A percentile compares a stretch with the other conserved stretches of the same genome.
These are phyloP conservation scores for Cinchona pubescens DNA, from an alignment of 257 asterid genomes.

Conservation along the genomic window DNA sequence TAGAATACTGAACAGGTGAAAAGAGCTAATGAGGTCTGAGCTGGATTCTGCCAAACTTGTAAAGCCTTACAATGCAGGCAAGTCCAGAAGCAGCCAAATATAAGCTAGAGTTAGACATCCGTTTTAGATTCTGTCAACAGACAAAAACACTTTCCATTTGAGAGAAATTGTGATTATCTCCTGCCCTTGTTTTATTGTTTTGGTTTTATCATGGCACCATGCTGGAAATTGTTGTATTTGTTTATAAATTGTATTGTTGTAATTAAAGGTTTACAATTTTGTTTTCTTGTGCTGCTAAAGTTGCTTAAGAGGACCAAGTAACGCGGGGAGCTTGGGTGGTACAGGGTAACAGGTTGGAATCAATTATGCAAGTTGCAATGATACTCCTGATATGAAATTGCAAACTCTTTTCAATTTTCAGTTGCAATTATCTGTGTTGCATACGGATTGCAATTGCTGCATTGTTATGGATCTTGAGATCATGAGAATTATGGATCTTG, in stretches of 20 bases:
- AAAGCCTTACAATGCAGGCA: slow-evolving; percentile 8
- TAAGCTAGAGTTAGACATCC: slow-evolving; percentile 15
- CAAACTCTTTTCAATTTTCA: neutral
- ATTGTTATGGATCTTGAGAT: neutral
- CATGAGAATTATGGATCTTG: no score
- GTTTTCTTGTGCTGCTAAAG: slow-evolving; percentile 1
- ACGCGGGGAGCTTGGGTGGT: neutral
- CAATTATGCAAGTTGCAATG: neutral
- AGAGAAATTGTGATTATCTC: slow-evolving; percentile 25
- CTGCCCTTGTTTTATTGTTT: slow-evolving; percentile 21
- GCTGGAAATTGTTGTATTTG: slow-evolving; percentile 46
- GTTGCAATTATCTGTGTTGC: neutral
- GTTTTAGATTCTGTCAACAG: slow-evolving; percentile 19
- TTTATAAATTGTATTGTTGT: slow-evolving; percentile 55
- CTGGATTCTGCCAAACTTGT: slow-evolving; percentile 8
- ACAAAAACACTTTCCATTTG: slow-evolving; percentile 13
- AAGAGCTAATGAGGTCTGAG: slow-evolving; percentile 30
- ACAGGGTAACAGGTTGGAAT: no score
- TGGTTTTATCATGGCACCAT: slow-evolving; percentile 40
- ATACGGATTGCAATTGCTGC: neutral
- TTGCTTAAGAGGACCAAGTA: neutral
- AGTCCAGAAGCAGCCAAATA: slow-evolving; percentile 17
- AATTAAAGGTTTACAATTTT: slow-evolving; percentile 28
- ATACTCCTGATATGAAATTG: neutral
- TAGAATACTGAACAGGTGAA: slow-evolving; percentile 25